phyloP scores from a whole-genome alignment of 805 yeast genomes.

The Yamadazyma nakazawae region DNA sequence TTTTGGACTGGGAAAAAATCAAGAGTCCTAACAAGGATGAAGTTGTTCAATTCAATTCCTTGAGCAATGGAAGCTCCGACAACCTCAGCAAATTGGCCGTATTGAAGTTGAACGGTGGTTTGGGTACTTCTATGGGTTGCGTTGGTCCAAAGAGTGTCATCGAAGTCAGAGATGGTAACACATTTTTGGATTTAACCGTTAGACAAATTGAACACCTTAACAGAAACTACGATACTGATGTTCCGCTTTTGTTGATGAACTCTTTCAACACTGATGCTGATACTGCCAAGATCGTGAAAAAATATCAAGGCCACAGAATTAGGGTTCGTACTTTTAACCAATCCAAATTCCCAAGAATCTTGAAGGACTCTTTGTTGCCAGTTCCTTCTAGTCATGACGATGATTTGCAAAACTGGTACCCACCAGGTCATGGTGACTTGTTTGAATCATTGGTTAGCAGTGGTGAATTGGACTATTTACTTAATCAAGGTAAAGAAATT shows the following conservation, averaged over 20 bases:
- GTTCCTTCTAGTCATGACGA: constrained; percentile 79
- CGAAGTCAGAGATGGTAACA: constrained; percentile 98
- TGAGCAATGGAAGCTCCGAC: constrained; percentile 39
- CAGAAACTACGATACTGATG: constrained; percentile 85
- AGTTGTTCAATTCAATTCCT: constrained; percentile 72
- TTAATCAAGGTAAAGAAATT: constrained; percentile 91
- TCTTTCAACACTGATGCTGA: constrained; percentile 97
- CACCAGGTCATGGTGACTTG: constrained; percentile 99
- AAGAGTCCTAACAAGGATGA: constrained; percentile 86
- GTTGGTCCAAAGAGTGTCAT: constrained; percentile 98
- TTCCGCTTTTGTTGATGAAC: constrained; percentile 95
- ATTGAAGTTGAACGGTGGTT: constrained; percentile 93
- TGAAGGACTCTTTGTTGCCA: constrained; percentile 92
- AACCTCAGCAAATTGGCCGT: constrained; percentile 86
- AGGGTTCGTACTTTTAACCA: constrained; percentile 95
- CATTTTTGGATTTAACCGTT: constrained; percentile 91
- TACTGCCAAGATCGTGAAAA: constrained; percentile 91
- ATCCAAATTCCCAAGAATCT: constrained; percentile 95
- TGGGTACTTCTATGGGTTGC: constrained; percentile 99
- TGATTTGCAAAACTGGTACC: constrained; percentile 87
- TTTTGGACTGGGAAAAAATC: constrained; percentile 93
- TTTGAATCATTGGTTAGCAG: constrained; percentile 86
- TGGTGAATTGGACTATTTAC: constrained; percentile 86
- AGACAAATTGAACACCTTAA: constrained; percentile 96
- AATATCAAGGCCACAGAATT: constrained; percentile 94